Evolutionary conservation across 2,329 filamentous ascomycete genomes (phyloP).

Genomic region (Tympanopsis confertula): DNA sequence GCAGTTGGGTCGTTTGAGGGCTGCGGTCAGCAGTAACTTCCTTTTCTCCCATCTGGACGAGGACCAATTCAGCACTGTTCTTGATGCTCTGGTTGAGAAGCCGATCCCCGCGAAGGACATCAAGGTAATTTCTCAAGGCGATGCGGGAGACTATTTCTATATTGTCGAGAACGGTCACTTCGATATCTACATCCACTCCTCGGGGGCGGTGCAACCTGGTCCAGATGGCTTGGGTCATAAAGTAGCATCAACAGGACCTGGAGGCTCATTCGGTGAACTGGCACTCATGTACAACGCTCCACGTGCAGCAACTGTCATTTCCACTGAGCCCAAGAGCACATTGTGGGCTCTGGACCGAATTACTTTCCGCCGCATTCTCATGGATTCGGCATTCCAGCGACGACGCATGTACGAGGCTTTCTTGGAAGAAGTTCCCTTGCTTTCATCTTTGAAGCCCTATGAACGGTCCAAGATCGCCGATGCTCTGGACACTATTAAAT

Average conservation of each 20-base stretch:
- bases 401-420: conserved; percentile 96
- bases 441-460: conserved; percentile 74
- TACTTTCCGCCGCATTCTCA: conserved; percentile 93
- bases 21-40: conserved; percentile 79
- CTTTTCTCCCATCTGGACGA: conserved; percentile 91
- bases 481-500: conserved; percentile 84
- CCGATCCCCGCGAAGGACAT: conserved; percentile 83
- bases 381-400: conserved; percentile 94
- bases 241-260: conserved; percentile 71
- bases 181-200: conserved; percentile 77
- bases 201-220: conserved; percentile 68
- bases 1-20: conserved; percentile 68
- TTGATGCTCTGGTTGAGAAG: conserved; percentile 87
- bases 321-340: conserved; percentile 64
- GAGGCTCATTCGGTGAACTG: conserved; percentile 90
- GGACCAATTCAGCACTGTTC: conserved; percentile 75
- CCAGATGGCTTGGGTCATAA: conserved; percentile 71
- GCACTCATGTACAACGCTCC: conserved; percentile 98
- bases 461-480: conserved; percentile 97
- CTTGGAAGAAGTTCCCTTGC: conserved; percentile 81
- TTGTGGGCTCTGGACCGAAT: conserved; percentile 92
- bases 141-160: conserved; percentile 95
- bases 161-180: conserved; percentile 86
- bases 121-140: conserved; percentile 81
- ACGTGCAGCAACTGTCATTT: conserved; percentile 85